Conservation (phyloP, 768 basidiomycete genomes). For the Trametes punicea region DNA sequence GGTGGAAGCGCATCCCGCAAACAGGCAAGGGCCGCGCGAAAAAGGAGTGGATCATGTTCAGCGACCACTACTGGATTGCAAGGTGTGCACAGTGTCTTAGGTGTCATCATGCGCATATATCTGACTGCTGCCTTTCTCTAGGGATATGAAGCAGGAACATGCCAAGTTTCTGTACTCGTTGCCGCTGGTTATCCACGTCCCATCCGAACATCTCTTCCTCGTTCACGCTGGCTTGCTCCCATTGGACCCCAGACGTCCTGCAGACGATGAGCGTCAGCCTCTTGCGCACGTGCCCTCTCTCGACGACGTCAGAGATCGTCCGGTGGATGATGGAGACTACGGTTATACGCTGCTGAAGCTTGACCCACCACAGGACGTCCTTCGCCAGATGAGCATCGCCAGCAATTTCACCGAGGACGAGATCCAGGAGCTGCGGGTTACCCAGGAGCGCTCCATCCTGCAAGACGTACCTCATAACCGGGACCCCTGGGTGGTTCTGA, state of each 20-base stretch:
- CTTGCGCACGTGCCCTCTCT: conserved; percentile 57
- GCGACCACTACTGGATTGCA: conserved; percentile 77
- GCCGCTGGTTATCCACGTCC: conserved; percentile 72
- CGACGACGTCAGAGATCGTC: conserved; percentile 13
- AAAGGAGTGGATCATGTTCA: conserved; percentile 67
- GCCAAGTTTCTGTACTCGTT: conserved; percentile 73
- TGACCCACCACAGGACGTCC: conserved; percentile 2
- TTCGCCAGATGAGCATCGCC: not conserved
- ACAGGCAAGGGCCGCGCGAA: conserved; percentile 27
- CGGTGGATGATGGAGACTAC: not conserved
- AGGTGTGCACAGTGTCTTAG: conserved; percentile 35
- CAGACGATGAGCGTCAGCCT: conserved; percentile 59
- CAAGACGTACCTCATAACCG: conserved; percentile 69
- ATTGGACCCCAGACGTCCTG: conserved; percentile 55
- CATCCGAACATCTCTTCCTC: conserved; percentile 69
- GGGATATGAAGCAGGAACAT: conserved; percentile 55
- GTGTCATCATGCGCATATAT: not conserved
- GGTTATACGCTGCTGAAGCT: conserved; percentile 8
- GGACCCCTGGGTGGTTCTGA: conserved; percentile 72
- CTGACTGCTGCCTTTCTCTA: conserved; percentile 17
- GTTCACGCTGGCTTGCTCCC: conserved; percentile 85
- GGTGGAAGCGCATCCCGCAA: conserved; percentile 31
- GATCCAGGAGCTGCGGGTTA: conserved; percentile 38
- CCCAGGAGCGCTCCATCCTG: conserved; percentile 71
- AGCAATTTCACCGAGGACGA: not conserved